Percentiles rank a stretch among this genome's conserved stretches.
Conservation (phyloP, 352 stramenopile species). For the Phytophthora sp. region DNA sequence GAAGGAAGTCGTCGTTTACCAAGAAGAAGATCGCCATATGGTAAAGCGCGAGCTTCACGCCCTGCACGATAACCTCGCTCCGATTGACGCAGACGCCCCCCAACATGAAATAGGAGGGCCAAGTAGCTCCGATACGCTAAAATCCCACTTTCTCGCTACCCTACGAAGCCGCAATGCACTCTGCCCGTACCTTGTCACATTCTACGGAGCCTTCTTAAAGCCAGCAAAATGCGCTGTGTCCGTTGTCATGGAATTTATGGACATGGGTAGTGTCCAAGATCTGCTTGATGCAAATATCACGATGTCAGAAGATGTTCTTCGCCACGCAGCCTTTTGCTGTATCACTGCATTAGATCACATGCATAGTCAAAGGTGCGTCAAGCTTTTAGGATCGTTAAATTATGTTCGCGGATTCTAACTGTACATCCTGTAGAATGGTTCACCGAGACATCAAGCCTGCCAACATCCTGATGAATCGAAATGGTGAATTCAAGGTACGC, state of each 20-base stretch:
- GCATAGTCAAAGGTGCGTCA: slow-evolving; percentile 65
- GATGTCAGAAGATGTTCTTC: slow-evolving; percentile 63
- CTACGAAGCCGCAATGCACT: background rate
- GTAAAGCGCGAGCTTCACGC: slow-evolving; percentile 89
- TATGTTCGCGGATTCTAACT: too few relatives aligned
- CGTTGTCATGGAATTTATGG: slow-evolving; percentile 95
- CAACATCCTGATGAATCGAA: slow-evolving; percentile 89
- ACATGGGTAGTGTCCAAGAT: slow-evolving; percentile 89
- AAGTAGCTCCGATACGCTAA: background rate
- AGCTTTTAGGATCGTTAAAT: background rate
- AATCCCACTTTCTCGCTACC: slow-evolving; percentile 22
- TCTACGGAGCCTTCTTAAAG: slow-evolving; percentile 89
- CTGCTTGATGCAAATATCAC: slow-evolving; percentile 55
- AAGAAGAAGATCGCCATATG: slow-evolving; percentile 81
- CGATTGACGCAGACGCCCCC: slow-evolving; percentile 41
- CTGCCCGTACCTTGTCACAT: slow-evolving; percentile 88
- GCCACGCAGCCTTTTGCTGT: slow-evolving; percentile 83
- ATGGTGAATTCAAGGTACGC: slow-evolving; percentile 84
- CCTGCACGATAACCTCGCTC: slow-evolving; percentile 83
- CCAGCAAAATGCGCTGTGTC: slow-evolving; percentile 74
- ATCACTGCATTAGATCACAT: slow-evolving; percentile 87
- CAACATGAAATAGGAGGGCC: background rate
- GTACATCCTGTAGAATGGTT: slow-evolving; percentile 50
- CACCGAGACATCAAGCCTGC: slow-evolving; percentile 90
- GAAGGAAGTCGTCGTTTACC: slow-evolving; percentile 86